Base-by-base conservation (phyloP, 495 filamentous ascomycete genomes). In the Usnea hakonensis region DNA sequence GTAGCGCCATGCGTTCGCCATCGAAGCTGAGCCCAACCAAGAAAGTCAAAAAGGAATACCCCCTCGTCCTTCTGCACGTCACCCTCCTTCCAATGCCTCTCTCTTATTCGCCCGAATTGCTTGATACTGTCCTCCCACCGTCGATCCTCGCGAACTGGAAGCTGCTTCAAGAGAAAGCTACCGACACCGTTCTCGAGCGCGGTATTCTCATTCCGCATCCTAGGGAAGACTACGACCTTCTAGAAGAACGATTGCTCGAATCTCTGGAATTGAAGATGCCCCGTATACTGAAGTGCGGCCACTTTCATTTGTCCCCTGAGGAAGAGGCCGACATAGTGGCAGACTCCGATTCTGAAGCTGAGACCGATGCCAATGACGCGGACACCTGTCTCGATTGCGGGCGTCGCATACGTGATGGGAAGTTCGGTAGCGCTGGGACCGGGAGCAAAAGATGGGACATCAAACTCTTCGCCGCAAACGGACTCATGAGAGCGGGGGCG, bases 191-290 rank as follows among this genome's bases (percentile, higher is more conserved):
- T 3, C 75, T 94, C 14, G 88, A 91, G 66, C 83, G 94, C 1
- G 94, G 94, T 1, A 79, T 98, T 19, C 77, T 98, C 46, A 81
- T 98, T 10, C 85, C 90, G 1, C 94, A 98, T 69, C 94, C 94
- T 16, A 84, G 88, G 67, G 90, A 91, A 62, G 87, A 95, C 65
- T 97, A 92, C 69, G 93, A 95, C 68, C 73, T 96, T 30, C 82
- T 98, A 0, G 94, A 98, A 73, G 94, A 97, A 72, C 80, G 91
- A 19, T 76, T 98, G n/a, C 74, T 97, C 5, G 93, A 96, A 73
- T 86, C 87, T 10, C 74, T 98, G 32, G 90, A 96, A 66, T 75
- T 96, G 16, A 86, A 86, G 40, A 76, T 82, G 1, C 87, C 90
- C 0, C 76, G 87, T 4, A 83, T 90, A 48, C 73, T 93, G 3